Evolutionary conservation across 2,329 filamentous ascomycete species (phyloP).

Genomic region (Penicillium sp.): DNA sequence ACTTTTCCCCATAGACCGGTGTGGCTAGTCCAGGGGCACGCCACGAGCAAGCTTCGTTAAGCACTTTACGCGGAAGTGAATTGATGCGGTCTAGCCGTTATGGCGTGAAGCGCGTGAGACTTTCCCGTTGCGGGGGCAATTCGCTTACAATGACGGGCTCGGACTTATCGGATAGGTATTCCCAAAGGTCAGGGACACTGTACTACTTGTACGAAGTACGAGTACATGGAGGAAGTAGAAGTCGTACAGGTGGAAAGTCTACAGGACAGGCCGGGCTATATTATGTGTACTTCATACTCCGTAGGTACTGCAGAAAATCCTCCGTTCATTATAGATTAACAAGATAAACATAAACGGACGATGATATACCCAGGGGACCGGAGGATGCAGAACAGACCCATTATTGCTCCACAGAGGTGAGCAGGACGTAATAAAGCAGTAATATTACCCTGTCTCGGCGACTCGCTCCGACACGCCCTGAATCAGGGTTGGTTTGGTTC

Average conservation of each 20-base stretch:
- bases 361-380: slow-evolving; percentile 7
- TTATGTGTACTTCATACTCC: not conserved
- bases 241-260: too few relatives aligned
- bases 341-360: not conserved
- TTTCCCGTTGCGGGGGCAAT: slow-evolving; percentile 17
- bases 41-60: slow-evolving; percentile 19
- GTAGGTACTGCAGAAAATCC: not conserved
- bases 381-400: slow-evolving; percentile 5
- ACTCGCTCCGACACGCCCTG: not conserved
- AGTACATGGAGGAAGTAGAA: too few relatives aligned
- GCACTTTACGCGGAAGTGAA: slow-evolving; percentile 12
- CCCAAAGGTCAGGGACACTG: not conserved
- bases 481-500: not conserved
- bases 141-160: not conserved
- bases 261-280: not conserved
- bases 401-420: slow-evolving; percentile 7
- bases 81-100: slow-evolving; percentile 11
- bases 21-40: slow-evolving; percentile 10
- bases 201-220: not conserved
- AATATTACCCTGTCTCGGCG: slow-evolving; percentile 11
- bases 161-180: not conserved
- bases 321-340: not conserved
- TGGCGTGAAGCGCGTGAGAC: slow-evolving; percentile 10
- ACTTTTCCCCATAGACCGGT: slow-evolving; percentile 1
- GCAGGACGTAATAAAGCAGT: not conserved